Base-by-base conservation (phyloP, 495 filamentous ascomycete species). In the Penicillium coprophilum region DNA sequence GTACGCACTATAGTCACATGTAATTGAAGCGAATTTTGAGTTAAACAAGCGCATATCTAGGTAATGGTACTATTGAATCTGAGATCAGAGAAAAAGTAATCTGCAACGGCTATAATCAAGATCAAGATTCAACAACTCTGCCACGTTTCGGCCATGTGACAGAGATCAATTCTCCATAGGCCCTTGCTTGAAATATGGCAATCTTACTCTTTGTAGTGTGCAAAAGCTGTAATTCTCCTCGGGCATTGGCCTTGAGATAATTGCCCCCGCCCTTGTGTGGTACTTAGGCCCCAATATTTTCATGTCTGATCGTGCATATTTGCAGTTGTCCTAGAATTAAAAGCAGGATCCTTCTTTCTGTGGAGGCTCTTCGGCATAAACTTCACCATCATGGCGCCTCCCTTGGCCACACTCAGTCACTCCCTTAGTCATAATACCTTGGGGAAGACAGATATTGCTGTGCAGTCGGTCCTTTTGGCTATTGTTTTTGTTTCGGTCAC, bases 341-440 rank as follows among this genome's bases (percentile, higher is more conserved):
- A 27, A 11, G 0, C 41, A 21, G 13, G 28, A 46, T n/a, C 13
- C 15, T 27, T 24, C 31, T 21, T 47, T 47, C 17, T 8, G 36
- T 21, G 39, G 39, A 30, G 12, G 24, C 53, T 46, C 45, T 58
- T 38, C 19, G 45, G 30, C 30, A 31, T 36, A 11, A 30, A n/a
- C n/a, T 46, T 30, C 12, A 27, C 43, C 50, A 4, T 39, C 30
- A 67, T 68, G 65, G 32, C 64, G 38, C 34, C 55, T 53, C 30
- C 49, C 1, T 21, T 34, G 1, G 63, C 55, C 34, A 56, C 55
- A 7, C 53, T 66, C 6, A 44, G 53, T 23, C 56, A 61, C 44
- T 31, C 55, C 24, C 60, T 68, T 9, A 48, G 60, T 46, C 66
- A 64, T 45, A 68, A 68, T 50, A 55, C 55, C 63, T 59, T 62